Evolutionary conservation across 306 rosid species (phyloP), one percentile per base, ranked within the genome.

Genomic region (Crataegus laevigata): DNA sequence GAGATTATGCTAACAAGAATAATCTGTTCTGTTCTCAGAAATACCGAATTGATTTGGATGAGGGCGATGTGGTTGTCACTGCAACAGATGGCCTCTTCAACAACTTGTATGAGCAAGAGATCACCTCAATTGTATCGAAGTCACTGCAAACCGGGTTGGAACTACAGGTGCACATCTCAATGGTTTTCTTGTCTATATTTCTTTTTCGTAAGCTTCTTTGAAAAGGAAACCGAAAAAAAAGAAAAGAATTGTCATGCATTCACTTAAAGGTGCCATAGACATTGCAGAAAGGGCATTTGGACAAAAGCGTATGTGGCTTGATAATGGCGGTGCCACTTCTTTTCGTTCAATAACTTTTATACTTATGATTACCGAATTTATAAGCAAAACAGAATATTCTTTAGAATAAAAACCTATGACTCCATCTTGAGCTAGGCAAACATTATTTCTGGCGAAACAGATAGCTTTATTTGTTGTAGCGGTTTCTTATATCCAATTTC

Each of bases 31-130:
- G 32, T 70, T 81, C 21, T 34, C 75, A 74, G 84, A 73, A 26
- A 58, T 59, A 81, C 81, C 61, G 12, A 76, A 78, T 92, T 18
- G 84, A 80, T 79, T 80, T 92, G 79, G 76, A 87, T 21, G 89
- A 78, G 18, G 96, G 96, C 36, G 97, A 92, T 71, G 86, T 88
- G 71, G 80, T 92, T 81, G 76, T 90, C 45, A 79, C 82, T 17
- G 96, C 88, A 76, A 92, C 96, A 8, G 90, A 92, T 61, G 97
- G 96, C 77, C 91, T 92, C 66, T 90, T 92, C 59, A 89, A 92
- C 80, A 92, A 92, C 80, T 91, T 92, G 69, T 88, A 92, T 51
- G 93, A 85, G 71, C 87, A 88, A 84, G 97, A 90, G 81, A 90
- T 92, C 68, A 84, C 86, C 70, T 81, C 86, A 55, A 32, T 78